Percentiles rank a stretch among this genome's conserved stretches.
These are phyloP conservation scores for Clarireedia hainanense DNA, from an alignment of 2,329 filamentous ascomycete species.

Conservation along the genomic window DNA sequence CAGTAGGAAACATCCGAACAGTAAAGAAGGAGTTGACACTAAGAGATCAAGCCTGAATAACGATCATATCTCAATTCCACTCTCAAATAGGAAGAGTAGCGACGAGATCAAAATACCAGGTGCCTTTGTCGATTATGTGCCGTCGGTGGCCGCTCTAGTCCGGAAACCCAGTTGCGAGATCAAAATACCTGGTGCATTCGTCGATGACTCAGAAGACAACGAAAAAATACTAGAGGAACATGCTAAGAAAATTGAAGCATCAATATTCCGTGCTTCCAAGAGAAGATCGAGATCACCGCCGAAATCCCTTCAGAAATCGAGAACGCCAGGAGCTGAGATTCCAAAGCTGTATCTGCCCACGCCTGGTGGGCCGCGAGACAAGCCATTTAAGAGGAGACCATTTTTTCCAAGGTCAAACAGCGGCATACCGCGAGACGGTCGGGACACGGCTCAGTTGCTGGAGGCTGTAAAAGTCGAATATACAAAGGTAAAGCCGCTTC, in stretches of 20 bases:
- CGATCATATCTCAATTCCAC: not conserved
- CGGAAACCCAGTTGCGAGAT: slow-evolving; percentile 8
- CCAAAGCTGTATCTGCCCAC: not conserved
- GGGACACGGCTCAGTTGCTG: slow-evolving; percentile 1
- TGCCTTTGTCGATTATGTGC: not conserved
- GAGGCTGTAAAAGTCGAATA: not conserved
- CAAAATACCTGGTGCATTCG: slow-evolving; percentile 15
- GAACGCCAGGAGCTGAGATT: not conserved
- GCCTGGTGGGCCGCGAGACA: not conserved
- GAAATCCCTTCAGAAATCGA: not conserved
- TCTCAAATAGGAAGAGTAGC: slow-evolving; percentile 4
- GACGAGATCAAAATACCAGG: slow-evolving; percentile 3
- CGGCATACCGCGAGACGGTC: not conserved
- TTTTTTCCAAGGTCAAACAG: not conserved
- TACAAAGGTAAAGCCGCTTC: slow-evolving; percentile 6
- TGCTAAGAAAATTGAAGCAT: slow-evolving; percentile 15
- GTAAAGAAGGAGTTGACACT: not conserved
- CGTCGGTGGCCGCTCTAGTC: not conserved
- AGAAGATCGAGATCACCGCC: not conserved
- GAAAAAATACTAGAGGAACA: slow-evolving; percentile 18
- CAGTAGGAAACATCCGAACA: slow-evolving; percentile 6
- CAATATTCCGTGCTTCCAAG: too few species aligned
- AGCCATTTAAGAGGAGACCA: not conserved
- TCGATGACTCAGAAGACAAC: slow-evolving; percentile 11
- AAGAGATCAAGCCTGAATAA: not conserved